Evolutionary conservation across 306 rosid genomes (phyloP).

Genomic region (Aeschynomene evenia): DNA sequence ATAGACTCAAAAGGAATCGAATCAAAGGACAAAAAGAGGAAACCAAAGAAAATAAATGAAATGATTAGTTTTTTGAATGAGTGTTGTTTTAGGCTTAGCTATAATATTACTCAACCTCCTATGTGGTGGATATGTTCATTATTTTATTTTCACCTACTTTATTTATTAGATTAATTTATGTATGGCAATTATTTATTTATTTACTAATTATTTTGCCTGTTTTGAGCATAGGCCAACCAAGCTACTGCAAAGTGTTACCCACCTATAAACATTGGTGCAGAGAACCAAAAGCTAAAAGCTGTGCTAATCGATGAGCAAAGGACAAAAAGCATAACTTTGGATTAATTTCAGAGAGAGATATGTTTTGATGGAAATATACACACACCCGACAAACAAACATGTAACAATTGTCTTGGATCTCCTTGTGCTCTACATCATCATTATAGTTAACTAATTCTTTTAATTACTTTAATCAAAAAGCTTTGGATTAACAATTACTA

Average conservation of each 20-base stretch:
- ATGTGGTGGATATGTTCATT: background rate
- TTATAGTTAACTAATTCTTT: constrained; percentile 25
- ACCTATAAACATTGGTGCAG: constrained; percentile 35
- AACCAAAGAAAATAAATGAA: constrained; percentile 22
- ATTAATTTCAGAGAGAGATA: constrained; percentile 34
- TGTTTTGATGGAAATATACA: constrained; percentile 38
- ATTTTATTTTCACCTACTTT: background rate
- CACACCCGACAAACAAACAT: constrained; percentile 47
- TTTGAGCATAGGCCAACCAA: constrained; percentile 31
- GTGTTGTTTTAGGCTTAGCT: constrained; percentile 36
- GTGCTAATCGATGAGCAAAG: constrained; percentile 27
- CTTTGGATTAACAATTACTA: constrained; percentile 12
- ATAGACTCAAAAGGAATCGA: constrained; percentile 28
- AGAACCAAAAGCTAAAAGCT: constrained; percentile 38
- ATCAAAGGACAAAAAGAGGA: constrained; percentile 39
- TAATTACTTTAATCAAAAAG: background rate
- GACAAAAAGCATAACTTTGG: constrained; percentile 36
- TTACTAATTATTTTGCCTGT: background rate
- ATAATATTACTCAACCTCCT: constrained; percentile 29
- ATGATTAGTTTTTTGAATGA: background rate
- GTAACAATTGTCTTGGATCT: constrained; percentile 19
- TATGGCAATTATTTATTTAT: too few species aligned
- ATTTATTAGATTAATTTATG: too few species aligned
- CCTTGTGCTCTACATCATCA: constrained; percentile 12
- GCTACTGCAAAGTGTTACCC: constrained; percentile 31